Evolutionary conservation across 2,329 filamentous ascomycete species (phyloP), one percentile per base, ranked within the genome.

Genomic region (Nannizziopsis barbatae): DNA sequence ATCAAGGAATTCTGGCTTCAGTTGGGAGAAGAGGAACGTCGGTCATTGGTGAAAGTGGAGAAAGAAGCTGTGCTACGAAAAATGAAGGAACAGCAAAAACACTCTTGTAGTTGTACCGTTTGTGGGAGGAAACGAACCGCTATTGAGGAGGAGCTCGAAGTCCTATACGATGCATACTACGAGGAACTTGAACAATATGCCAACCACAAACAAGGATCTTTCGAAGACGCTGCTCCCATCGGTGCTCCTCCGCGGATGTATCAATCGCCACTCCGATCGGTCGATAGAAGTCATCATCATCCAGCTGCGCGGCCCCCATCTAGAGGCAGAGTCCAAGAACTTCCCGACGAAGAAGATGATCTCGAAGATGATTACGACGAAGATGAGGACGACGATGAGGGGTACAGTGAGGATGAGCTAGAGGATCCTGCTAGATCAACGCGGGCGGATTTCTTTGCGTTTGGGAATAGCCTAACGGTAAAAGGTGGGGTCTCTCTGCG

Each of bases 21-120:
- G 12, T 70, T 98, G 38, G 87, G 86, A 56, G 92, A 98, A 65
- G 86, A 94, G 33, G 89, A 96, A 65, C 85, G 92, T 58, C 92
- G 94, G 64, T 92, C 86, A 12, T 73, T 98, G 41, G 88, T 98
- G 62, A 95, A 95, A 68, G 90, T 98, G 27, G 92, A 98, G 69
- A 98, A 98, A 70, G 90, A 98, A 67, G 90, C 92, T 6, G 92
- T 98, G 0, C 71, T 98, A 49, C 88, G 86, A 62, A 98, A 98
- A 74, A 98, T 98, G 92, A 98, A 98, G 74, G 92, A 98, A 67
- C 92, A 98, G 67, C 92, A 98, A 67, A 96, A 96, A 68, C 89
- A 96, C 65, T 96, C 90, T 2, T 98, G 92, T 73, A 95, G 89
- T 65, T 98, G 92, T 68, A 93, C 88, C 3, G 90, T 98, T 36